Conservation (phyloP, 768 basidiomycete species). For the Cyclocybe cylindracea region DNA sequence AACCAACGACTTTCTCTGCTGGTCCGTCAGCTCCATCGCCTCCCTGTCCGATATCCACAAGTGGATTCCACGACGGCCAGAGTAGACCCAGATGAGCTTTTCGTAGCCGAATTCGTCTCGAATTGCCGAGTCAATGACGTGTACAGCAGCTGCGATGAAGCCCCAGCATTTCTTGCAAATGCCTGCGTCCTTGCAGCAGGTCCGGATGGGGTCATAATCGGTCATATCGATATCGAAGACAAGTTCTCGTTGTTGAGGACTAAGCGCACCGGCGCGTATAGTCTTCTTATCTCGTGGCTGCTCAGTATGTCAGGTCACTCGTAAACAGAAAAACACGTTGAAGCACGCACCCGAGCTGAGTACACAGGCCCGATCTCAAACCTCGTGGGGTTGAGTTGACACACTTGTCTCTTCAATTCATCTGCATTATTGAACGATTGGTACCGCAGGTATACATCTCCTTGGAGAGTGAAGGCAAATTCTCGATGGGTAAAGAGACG, state of each 20-base stretch:
- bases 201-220: conserved; percentile 94
- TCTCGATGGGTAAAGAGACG: conserved; percentile 91
- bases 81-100: conserved; percentile 96
- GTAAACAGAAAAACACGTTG: not conserved
- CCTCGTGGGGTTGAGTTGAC: conserved; percentile 82
- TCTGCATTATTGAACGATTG: conserved; percentile 85
- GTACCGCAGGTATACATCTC: conserved; percentile 93
- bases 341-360: conserved; percentile 68
- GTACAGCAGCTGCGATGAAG: conserved; percentile 91
- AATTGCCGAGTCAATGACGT: conserved; percentile 76
- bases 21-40: conserved; percentile 89
- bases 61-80: conserved; percentile 97
- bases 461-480: conserved; percentile 90
- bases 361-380: conserved; percentile 98
- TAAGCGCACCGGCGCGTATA: conserved; percentile 63
- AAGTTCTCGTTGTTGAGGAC: conserved; percentile 83
- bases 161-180: conserved; percentile 95
- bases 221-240: conserved; percentile 99
- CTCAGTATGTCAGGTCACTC: not conserved
- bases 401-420: conserved; percentile 90
- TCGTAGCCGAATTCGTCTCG: conserved; percentile 90
- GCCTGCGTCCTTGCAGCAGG: conserved; percentile 88
- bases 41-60: conserved; percentile 92
- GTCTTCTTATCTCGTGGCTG: conserved; percentile 92
- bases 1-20: conserved; percentile 86